Conservation (phyloP, 208 protist genomes). For the Wallacemonas rigidus region DNA sequence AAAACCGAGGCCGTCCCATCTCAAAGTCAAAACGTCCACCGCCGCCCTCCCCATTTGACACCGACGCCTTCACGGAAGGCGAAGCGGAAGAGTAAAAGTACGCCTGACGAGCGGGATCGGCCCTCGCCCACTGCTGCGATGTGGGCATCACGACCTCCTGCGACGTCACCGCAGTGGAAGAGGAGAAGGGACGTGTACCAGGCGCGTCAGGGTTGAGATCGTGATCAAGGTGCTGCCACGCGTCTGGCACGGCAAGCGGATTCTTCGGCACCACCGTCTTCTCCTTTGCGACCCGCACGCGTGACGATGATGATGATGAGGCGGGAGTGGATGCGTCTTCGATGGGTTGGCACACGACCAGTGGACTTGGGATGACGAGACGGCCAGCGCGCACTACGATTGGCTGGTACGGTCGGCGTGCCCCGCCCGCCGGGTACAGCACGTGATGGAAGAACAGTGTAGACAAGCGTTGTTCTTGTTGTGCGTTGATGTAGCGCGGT, state of each 20-base stretch:
- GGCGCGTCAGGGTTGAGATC: not conserved
- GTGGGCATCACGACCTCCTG: not conserved
- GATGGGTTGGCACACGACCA: no score
- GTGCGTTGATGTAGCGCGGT: slow-evolving; percentile 62
- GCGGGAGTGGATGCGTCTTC: no score
- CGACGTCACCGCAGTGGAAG: not conserved
- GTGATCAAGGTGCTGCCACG: slow-evolving; percentile 6
- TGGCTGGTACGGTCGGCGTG: slow-evolving; percentile 65
- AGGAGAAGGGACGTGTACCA: not conserved
- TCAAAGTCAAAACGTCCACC: slow-evolving; percentile 15
- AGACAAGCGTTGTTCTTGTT: slow-evolving; percentile 65
- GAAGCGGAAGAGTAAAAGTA: slow-evolving; percentile 29
- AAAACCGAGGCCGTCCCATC: slow-evolving; percentile 11
- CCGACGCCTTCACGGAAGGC: not conserved
- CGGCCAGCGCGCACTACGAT: slow-evolving; percentile 69
- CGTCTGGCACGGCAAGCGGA: slow-evolving; percentile 38
- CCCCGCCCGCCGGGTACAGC: slow-evolving; percentile 71
- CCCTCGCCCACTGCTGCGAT: slow-evolving; percentile 8
- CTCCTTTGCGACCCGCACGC: no score
- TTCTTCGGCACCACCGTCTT: not conserved
- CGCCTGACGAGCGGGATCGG: slow-evolving; percentile 30
- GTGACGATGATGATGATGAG: no score
- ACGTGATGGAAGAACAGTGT: slow-evolving; percentile 82
- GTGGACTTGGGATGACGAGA: slow-evolving; percentile 20
- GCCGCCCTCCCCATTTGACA: not conserved